These are phyloP conservation scores for Talaromyces sp. DNA, from an alignment of 2,329 filamentous ascomycete genomes.

Conservation along the genomic window DNA sequence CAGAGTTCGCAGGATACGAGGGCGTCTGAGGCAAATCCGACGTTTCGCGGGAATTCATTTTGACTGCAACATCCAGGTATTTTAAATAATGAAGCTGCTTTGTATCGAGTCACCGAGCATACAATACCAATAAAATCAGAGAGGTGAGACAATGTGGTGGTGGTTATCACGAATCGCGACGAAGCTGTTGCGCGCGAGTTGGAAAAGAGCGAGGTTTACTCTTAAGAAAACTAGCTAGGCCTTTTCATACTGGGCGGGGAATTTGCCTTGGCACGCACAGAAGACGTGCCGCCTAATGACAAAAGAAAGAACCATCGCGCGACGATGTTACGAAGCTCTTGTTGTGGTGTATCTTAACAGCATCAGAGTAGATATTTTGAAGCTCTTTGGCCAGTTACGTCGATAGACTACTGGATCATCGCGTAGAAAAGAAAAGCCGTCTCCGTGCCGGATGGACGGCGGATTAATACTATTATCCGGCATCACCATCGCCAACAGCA, in stretches of 20 bases:
- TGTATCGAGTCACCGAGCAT: neutral
- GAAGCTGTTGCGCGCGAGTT: conserved; percentile 21
- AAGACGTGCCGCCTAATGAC: conserved; percentile 14
- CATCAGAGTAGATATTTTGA: neutral
- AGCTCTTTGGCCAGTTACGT: conserved; percentile 5
- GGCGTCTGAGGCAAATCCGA: conserved; percentile 42
- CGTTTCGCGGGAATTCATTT: conserved; percentile 43
- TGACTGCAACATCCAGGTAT: conserved; percentile 18
- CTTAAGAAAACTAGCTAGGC: conserved; percentile 31
- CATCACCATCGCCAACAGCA: neutral
- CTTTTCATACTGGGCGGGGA: conserved; percentile 15
- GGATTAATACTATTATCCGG: conserved; percentile 14
- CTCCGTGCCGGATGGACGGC: conserved; percentile 17
- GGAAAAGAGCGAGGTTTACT: conserved; percentile 27
- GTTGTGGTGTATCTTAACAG: neutral
- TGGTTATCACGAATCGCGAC: conserved; percentile 10
- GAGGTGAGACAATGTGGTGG: neutral
- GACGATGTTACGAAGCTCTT: conserved; percentile 9
- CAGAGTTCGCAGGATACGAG: conserved; percentile 45
- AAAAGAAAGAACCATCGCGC: conserved; percentile 6
- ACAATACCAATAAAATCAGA: no score
- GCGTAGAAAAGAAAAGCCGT: conserved; percentile 20
- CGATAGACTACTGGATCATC: conserved; percentile 15
- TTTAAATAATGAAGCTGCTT: neutral
- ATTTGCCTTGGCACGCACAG: conserved; percentile 14